A percentile compares a stretch with the other conserved stretches of the same genome.
These are phyloP conservation scores for Ceratopteris richardii DNA, from an alignment of 75 land plant species.

Conservation along the genomic window DNA sequence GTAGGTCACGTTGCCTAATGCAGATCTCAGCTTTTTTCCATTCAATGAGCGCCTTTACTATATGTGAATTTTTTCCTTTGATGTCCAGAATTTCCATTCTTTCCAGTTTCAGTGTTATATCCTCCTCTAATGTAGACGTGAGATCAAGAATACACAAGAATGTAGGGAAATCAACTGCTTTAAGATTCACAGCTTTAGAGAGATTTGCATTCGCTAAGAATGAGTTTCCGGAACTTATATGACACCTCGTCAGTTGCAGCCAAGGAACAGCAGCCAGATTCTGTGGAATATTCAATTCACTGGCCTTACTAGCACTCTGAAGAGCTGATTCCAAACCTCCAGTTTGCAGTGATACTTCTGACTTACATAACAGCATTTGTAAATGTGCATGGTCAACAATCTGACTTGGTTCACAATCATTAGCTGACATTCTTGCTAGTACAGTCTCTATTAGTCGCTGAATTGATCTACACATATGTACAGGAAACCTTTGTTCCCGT, in stretches of 20 bases:
- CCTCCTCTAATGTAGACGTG: not conserved
- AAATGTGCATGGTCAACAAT: not conserved
- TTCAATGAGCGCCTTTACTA: not conserved
- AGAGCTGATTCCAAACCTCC: not conserved
- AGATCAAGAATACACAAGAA: not conserved
- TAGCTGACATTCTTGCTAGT: not conserved
- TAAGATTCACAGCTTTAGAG: not conserved
- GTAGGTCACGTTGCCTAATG: not conserved
- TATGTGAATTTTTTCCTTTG: not conserved
- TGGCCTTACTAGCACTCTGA: not conserved
- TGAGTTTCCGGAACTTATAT: not conserved
- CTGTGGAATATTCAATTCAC: not conserved
- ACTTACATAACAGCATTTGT: not conserved
- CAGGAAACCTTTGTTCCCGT: slow-evolving; percentile 3
- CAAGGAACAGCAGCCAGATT: not conserved
- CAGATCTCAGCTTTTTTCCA: slow-evolving; percentile 1
- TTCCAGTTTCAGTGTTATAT: not conserved
- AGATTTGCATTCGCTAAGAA: not conserved
- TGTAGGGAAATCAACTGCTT: not conserved
- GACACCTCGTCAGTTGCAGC: not conserved
- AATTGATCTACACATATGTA: not conserved
- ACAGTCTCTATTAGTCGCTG: not conserved
- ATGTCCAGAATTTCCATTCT: not conserved
- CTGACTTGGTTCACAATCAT: not conserved
- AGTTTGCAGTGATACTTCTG: not conserved